Evolutionary conservation across 2,329 filamentous ascomycete species (phyloP).

Genomic region (Emmonsia crescens): DNA sequence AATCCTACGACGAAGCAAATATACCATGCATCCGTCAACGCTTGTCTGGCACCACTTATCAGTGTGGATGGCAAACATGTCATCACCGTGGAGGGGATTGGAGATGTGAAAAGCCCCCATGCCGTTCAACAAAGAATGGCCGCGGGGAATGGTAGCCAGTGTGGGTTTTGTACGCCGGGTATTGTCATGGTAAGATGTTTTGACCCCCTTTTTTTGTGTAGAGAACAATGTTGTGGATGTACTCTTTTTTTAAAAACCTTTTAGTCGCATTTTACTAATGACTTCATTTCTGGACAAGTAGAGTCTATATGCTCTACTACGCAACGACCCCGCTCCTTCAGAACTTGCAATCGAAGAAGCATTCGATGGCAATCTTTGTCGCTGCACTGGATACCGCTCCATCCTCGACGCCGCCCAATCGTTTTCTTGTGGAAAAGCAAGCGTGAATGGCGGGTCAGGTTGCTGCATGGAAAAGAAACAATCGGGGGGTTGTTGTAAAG

Average conservation of each 20-base stretch:
- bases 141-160: slow-evolving; percentile 85
- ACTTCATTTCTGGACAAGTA: slow-evolving; percentile 16
- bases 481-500: slow-evolving; percentile 56
- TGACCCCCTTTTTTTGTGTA: background rate
- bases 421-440: slow-evolving; percentile 53
- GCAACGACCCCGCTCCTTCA: slow-evolving; percentile 68
- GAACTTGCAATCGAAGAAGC: slow-evolving; percentile 86
- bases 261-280: slow-evolving; percentile 3
- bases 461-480: slow-evolving; percentile 58
- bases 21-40: slow-evolving; percentile 95
- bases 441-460: slow-evolving; percentile 48
- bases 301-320: slow-evolving; percentile 85
- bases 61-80: slow-evolving; percentile 97
- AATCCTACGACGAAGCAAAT: slow-evolving; percentile 88
- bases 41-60: slow-evolving; percentile 82
- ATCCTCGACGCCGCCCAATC: slow-evolving; percentile 91
- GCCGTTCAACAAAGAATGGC: slow-evolving; percentile 85
- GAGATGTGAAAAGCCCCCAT: slow-evolving; percentile 75
- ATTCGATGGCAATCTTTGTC: slow-evolving; percentile 91
- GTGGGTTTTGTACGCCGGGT: slow-evolving; percentile 89
- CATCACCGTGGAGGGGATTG: slow-evolving; percentile 94
- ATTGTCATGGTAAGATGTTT: slow-evolving; percentile 63
- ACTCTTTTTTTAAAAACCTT: background rate
- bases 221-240: background rate
- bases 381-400: slow-evolving; percentile 89